Evolutionary conservation across 2,329 filamentous ascomycete species (phyloP).

Genomic region (Harringtonia lauricola): DNA sequence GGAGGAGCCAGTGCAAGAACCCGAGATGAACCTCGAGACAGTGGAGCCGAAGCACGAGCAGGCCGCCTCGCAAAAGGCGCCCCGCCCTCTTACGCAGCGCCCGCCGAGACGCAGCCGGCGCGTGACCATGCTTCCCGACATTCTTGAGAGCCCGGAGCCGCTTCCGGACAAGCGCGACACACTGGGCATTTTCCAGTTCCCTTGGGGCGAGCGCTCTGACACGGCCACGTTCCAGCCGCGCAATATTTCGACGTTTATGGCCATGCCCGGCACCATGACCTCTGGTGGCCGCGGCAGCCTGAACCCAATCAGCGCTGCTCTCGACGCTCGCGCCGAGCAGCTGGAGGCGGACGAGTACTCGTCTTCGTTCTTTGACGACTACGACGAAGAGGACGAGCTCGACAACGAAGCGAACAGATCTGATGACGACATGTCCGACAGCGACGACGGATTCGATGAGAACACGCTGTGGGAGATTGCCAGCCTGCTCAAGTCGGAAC

Average conservation of each 20-base stretch:
- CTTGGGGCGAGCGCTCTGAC: conserved; percentile 54
- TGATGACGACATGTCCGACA: conserved; percentile 23
- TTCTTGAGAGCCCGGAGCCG: conserved; percentile 49
- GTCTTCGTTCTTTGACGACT: conserved; percentile 49
- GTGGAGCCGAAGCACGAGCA: neutral
- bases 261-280: conserved; percentile 42
- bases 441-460: conserved; percentile 48
- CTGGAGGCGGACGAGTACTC: conserved; percentile 29
- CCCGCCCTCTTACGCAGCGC: conserved; percentile 36
- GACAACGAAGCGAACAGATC: conserved; percentile 21
- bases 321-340: conserved; percentile 23
- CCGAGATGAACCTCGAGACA: conserved; percentile 3
- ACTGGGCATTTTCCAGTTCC: conserved; percentile 54
- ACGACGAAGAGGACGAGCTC: conserved; percentile 39
- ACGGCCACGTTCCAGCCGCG: conserved; percentile 31
- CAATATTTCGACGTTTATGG: conserved; percentile 26
- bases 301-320: conserved; percentile 16
- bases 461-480: conserved; percentile 54
- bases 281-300: conserved; percentile 23
- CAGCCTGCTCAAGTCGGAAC: conserved; percentile 40
- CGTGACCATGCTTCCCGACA: conserved; percentile 50
- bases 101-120: conserved; percentile 45
- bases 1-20: conserved; percentile 4
- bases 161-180: conserved; percentile 46
- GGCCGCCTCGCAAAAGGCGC: conserved; percentile 12